Evolutionary conservation across 768 basidiomycete species (phyloP).

Genomic region (Gloeostereum incarnatum): DNA sequence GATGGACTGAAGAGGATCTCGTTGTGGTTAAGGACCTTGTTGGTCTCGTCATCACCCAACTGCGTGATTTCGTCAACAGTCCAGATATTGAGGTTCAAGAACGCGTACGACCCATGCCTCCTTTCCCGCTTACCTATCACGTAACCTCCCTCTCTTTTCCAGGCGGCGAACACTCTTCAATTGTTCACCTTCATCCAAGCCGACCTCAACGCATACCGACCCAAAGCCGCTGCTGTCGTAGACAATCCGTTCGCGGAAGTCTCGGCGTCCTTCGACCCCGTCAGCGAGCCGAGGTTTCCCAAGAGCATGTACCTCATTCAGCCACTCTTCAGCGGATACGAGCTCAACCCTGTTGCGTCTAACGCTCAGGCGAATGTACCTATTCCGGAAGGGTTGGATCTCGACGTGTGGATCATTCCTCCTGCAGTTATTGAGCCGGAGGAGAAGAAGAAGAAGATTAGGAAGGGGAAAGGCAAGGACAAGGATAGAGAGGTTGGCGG

Average conservation of each 20-base stretch:
- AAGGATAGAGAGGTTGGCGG: conserved; percentile 38
- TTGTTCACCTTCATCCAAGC: conserved; percentile 69
- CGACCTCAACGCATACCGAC: conserved; percentile 52
- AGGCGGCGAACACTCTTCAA: conserved; percentile 80
- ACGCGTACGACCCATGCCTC: conserved; percentile 45
- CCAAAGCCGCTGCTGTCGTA: conserved; percentile 27
- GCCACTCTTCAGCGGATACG: conserved; percentile 68
- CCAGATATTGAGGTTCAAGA: conserved; percentile 88
- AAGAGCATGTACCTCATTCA: conserved; percentile 83
- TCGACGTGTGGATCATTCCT: conserved; percentile 80
- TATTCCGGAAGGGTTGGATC: conserved; percentile 76
- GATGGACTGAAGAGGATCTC: conserved; percentile 71
- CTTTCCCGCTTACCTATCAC: no score
- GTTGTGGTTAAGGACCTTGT: conserved; percentile 57
- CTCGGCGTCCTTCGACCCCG: conserved; percentile 28
- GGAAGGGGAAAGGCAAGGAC: conserved; percentile 37
- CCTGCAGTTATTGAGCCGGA: conserved; percentile 34
- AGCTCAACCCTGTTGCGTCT: conserved; percentile 77
- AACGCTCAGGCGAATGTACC: conserved; percentile 76
- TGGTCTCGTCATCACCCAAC: conserved; percentile 46
- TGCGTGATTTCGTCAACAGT: conserved; percentile 49
- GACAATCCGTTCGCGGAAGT: conserved; percentile 26
- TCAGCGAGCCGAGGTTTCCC: conserved; percentile 56
- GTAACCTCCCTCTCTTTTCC: conserved; percentile 5
- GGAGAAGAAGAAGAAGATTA: conserved; percentile 31